These are phyloP conservation scores for Ilex asprella DNA, from an alignment of 257 asterid genomes.

Conservation along the genomic window DNA sequence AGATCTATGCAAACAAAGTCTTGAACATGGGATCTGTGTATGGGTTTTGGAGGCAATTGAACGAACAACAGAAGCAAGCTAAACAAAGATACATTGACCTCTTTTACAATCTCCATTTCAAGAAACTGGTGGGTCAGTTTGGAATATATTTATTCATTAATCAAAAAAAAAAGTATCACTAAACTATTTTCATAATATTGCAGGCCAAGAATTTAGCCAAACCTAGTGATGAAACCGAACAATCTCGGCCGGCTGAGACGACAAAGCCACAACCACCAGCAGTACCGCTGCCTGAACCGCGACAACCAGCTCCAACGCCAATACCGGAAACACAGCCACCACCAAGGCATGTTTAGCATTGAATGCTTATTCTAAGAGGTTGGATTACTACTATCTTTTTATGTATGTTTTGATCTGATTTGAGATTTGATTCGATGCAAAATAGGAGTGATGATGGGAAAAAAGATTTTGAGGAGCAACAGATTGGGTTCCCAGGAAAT, in stretches of 20 bases:
- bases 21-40: slow-evolving; percentile 68
- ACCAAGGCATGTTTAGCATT: slow-evolving; percentile 17
- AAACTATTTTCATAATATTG: neutral
- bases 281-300: neutral
- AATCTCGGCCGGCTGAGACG: slow-evolving; percentile 16
- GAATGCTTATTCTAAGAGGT: neutral
- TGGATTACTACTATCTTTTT: neutral
- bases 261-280: slow-evolving; percentile 13
- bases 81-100: slow-evolving; percentile 62
- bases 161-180: no score
- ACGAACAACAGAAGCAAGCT: slow-evolving; percentile 52
- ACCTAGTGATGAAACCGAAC: slow-evolving; percentile 31
- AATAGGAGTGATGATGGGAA: slow-evolving; percentile 20
- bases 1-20: slow-evolving; percentile 72
- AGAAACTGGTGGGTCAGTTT: slow-evolving; percentile 44
- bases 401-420: neutral
- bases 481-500: slow-evolving; percentile 14
- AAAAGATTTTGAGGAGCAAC: slow-evolving; percentile 12
- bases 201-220: slow-evolving; percentile 46
- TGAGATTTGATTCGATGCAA: neutral
- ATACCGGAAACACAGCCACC: slow-evolving; percentile 11
- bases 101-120: slow-evolving; percentile 64
- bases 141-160: neutral
- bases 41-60: slow-evolving; percentile 67
- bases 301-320: slow-evolving; percentile 7